Percentiles rank a stretch among this genome's conserved stretches.
Conservation (phyloP, 1,139 yeast species). For the Yamadazyma songkhlaensis region DNA sequence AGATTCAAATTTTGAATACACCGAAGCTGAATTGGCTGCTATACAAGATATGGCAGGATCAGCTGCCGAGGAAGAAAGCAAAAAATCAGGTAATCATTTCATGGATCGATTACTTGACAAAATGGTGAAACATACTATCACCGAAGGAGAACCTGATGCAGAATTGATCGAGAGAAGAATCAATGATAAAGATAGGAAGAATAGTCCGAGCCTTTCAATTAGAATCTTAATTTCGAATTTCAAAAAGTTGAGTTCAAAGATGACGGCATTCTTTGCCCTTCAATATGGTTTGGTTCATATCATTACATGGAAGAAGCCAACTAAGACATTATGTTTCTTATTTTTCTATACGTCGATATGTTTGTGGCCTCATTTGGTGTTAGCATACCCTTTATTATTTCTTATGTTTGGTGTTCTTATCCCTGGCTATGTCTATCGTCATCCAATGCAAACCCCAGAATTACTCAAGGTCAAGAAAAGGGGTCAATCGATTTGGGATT, state of each 20-base stretch:
- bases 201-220: conserved; percentile 50
- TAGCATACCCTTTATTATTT: conserved; percentile 61
- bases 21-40: conserved; percentile 16
- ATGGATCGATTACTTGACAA: conserved; percentile 57
- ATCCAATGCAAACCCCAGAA: conserved; percentile 54
- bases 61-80: conserved; percentile 9
- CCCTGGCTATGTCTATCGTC: conserved; percentile 70
- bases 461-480: conserved; percentile 38
- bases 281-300: conserved; percentile 57
- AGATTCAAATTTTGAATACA: conserved; percentile 8
- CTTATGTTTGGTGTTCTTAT: conserved; percentile 59
- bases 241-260: conserved; percentile 48
- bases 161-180: conserved; percentile 42
- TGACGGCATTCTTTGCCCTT: conserved; percentile 51
- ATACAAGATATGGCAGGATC: conserved; percentile 16
- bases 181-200: conserved; percentile 42
- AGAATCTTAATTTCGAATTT: conserved; percentile 48
- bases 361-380: conserved; percentile 66
- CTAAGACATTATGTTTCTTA: conserved; percentile 52
- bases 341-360: conserved; percentile 58
- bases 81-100: conserved; percentile 35
- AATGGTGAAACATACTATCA: conserved; percentile 29
- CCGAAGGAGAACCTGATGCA: conserved; percentile 41
- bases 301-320: conserved; percentile 62
- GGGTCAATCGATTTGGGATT: conserved; percentile 56